A percentile compares a stretch with the other conserved stretches of the same genome.
Conservation (phyloP, 257 asterid genomes). For the Solanum lycopersicoides region DNA sequence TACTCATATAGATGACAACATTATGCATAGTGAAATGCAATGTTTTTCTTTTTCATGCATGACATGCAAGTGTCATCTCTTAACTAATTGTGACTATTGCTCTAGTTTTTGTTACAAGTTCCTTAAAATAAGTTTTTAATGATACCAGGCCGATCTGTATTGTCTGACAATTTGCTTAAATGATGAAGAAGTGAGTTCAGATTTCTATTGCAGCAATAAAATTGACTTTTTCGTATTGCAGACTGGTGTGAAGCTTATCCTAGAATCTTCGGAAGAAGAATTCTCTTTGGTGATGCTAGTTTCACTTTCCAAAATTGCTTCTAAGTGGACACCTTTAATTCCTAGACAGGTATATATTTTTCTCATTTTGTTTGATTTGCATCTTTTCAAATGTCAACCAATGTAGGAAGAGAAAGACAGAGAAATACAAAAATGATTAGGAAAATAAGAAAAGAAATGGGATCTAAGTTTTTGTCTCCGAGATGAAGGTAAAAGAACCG, state of each 20-base stretch:
- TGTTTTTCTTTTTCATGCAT: background rate
- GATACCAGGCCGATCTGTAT: background rate
- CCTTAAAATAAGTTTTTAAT: background rate
- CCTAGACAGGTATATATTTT: conserved; percentile 56
- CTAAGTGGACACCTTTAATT: conserved; percentile 55
- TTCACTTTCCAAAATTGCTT: conserved; percentile 81
- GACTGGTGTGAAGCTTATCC: conserved; percentile 66
- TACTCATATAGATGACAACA: background rate
- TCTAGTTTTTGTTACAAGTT: background rate
- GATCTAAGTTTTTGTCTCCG: background rate
- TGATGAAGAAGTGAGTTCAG: background rate
- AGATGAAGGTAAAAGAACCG: background rate
- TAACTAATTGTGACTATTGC: background rate
- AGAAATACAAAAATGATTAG: background rate
- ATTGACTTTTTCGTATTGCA: conserved; percentile 15
- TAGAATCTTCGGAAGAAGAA: conserved; percentile 57
- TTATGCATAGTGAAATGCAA: background rate
- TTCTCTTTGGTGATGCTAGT: conserved; percentile 58
- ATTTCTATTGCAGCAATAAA: conserved; percentile 10
- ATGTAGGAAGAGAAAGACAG: background rate
- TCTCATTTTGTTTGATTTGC: background rate
- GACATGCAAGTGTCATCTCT: background rate
- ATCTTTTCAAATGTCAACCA: background rate
- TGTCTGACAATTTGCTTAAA: conserved; percentile 1
- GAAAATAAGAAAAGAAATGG: background rate